phyloP scores from a whole-genome alignment of 2,329 filamentous ascomycete species.

The Penicillium sp. region DNA sequence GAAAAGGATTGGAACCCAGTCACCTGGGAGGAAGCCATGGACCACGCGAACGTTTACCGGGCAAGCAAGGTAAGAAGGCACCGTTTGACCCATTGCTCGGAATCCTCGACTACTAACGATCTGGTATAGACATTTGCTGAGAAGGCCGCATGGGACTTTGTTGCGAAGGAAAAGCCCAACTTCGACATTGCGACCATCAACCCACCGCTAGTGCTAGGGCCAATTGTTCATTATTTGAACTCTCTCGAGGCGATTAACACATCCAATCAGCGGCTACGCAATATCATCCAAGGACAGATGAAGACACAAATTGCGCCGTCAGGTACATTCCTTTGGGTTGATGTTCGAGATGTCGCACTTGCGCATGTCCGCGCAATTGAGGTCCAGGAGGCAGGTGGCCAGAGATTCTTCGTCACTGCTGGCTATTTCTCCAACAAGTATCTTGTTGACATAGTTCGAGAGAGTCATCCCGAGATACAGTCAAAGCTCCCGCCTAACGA shows the following conservation, averaged over 20 bases:
- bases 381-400: slow-evolving; percentile 48
- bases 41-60: slow-evolving; percentile 45
- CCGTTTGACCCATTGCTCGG: not conserved
- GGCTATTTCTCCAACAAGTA: slow-evolving; percentile 49
- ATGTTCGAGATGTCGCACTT: slow-evolving; percentile 54
- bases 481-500: slow-evolving; percentile 46
- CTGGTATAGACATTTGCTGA: slow-evolving; percentile 60
- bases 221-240: slow-evolving; percentile 66
- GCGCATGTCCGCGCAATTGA: slow-evolving; percentile 54
- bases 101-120: slow-evolving; percentile 4
- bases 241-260: slow-evolving; percentile 70
- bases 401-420: slow-evolving; percentile 51
- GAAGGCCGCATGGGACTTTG: slow-evolving; percentile 68
- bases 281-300: slow-evolving; percentile 66
- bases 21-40: slow-evolving; percentile 46
- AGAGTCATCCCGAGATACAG: slow-evolving; percentile 48
- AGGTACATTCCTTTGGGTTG: slow-evolving; percentile 62
- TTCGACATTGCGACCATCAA: slow-evolving; percentile 67
- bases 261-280: slow-evolving; percentile 69
- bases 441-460: slow-evolving; percentile 46
- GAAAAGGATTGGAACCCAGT: slow-evolving; percentile 51
- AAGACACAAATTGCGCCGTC: slow-evolving; percentile 63
- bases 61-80: slow-evolving; percentile 58
- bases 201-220: slow-evolving; percentile 66
- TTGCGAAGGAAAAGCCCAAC: slow-evolving; percentile 58